Evolutionary conservation across 2,329 filamentous ascomycete genomes (phyloP), one percentile per base, ranked within the genome.

Genomic region (Stagonosporopsis chrysanthemi): DNA sequence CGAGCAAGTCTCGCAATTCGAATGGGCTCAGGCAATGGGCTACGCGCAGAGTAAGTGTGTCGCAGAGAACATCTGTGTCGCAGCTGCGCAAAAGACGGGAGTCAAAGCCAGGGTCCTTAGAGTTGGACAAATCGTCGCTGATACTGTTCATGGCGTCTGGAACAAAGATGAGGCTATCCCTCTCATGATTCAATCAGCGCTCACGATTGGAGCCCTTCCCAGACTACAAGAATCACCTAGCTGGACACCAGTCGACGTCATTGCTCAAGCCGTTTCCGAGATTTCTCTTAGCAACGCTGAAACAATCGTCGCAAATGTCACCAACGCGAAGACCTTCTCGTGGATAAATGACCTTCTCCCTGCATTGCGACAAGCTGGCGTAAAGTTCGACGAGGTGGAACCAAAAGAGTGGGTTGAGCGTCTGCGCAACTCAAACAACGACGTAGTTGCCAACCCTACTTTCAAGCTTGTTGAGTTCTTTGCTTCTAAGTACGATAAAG

Each of bases 391-490:
- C 6, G 62, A 63, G 39, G 58, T 71, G 8, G 62, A 61, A 42
- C 62, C 65, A 4, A 64, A 58, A 22, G 68, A 70, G 33, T 73
- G 69, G 69, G 49, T 72, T 12, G 46, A 47, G 42, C 60, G 61
- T 28, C 65, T 85, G 6, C 56, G 80, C 4, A 72, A 72, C 2
- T 80, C 79, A 2, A 79, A 84, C 46, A 76, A 75, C 2, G 82
- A 86, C 65, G 80, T 82, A 0, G 58, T 74, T 5, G 69, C 61
- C 15, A 86, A 86, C 60, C 83, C 83, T 11, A 78, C 81, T 0
- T 77, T 84, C 60, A 85, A 84, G 67, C 73, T 85, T 1, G 57
- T 84, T 1, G 82, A 83, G 39, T 86, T 83, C 72, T 85, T 84
- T 56, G 70, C 76, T 4, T 72, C 73, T 2, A 85, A 85, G 64